Evolutionary conservation across 2,329 filamentous ascomycete genomes (phyloP).

Genomic region (Ilyonectria robusta): DNA sequence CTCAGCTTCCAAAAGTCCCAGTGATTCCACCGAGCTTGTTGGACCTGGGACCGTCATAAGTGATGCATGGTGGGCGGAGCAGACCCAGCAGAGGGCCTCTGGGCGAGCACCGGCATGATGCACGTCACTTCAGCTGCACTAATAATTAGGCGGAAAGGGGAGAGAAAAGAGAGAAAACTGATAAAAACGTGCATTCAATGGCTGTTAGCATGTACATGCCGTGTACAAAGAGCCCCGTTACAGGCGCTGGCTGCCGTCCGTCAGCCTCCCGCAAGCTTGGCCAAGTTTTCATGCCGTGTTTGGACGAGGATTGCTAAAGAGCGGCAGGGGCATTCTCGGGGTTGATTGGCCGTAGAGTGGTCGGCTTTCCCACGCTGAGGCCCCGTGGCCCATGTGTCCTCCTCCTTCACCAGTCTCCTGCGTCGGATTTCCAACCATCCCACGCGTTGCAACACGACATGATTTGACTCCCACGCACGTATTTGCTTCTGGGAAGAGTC

Average conservation of each 20-base stretch:
- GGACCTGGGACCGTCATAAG: background rate
- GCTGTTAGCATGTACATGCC: background rate
- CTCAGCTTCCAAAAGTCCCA: slow-evolving; percentile 11
- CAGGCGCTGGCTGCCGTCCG: slow-evolving; percentile 19
- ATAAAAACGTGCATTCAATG: background rate
- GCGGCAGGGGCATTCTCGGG: background rate
- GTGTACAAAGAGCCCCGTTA: slow-evolving; percentile 9
- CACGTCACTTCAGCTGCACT: background rate
- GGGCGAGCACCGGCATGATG: background rate
- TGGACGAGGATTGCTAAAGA: background rate
- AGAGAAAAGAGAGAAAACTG: no score
- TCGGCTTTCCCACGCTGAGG: background rate
- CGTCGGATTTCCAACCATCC: slow-evolving; percentile 6
- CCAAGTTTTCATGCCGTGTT: slow-evolving; percentile 17
- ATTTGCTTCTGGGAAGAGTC: background rate
- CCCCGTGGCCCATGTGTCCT: background rate
- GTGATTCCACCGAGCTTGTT: background rate
- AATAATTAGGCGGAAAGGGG: no score
- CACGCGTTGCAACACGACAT: background rate
- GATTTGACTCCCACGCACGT: slow-evolving; percentile 19
- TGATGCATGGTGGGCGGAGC: background rate
- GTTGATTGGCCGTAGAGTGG: slow-evolving; percentile 5
- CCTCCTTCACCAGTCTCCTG: background rate
- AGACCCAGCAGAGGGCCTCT: background rate
- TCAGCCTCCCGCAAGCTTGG: slow-evolving; percentile 23